These are phyloP conservation scores for Agrocybe chaxingu DNA, from an alignment of 768 basidiomycete genomes.

Conservation along the genomic window DNA sequence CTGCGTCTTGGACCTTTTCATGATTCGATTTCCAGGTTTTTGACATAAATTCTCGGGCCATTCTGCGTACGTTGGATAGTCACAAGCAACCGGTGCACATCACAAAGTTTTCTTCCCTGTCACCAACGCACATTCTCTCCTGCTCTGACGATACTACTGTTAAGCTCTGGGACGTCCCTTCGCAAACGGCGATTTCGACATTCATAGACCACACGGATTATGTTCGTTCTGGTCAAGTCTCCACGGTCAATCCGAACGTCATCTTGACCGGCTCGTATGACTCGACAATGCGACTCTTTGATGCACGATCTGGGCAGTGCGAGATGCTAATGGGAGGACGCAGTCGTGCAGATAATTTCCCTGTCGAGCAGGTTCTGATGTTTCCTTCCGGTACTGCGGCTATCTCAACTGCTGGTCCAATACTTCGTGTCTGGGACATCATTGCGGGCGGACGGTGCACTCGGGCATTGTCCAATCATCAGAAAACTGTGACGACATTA, in stretches of 20 bases:
- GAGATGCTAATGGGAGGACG: conserved; percentile 71
- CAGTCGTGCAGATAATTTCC: conserved; percentile 38
- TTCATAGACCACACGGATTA: conserved; percentile 92
- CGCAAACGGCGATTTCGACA: conserved; percentile 73
- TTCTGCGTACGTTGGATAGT: conserved; percentile 86
- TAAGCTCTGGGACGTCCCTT: conserved; percentile 93
- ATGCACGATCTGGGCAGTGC: conserved; percentile 76
- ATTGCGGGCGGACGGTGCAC: conserved; percentile 88
- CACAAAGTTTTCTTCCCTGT: conserved; percentile 82
- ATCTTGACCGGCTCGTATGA: conserved; percentile 95
- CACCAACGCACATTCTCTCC: conserved; percentile 83
- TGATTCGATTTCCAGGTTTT: conserved; percentile 57
- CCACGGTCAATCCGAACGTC: conserved; percentile 77
- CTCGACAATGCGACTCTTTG: conserved; percentile 83
- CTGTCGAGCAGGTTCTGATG: conserved; percentile 91
- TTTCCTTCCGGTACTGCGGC: conserved; percentile 88
- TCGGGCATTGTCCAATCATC: conserved; percentile 93
- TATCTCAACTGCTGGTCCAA: conserved; percentile 86
- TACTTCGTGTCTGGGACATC: conserved; percentile 93
- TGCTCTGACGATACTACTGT: conserved; percentile 97
- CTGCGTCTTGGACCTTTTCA: background rate
- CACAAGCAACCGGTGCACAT: conserved; percentile 98
- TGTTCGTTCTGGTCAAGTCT: conserved; percentile 89
- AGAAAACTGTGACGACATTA: conserved; percentile 93
- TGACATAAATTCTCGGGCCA: conserved; percentile 89